A percentile compares a stretch with the other conserved stretches of the same genome.
phyloP scores from a whole-genome alignment of 1,139 yeast genomes.

The Candida frijolesensis region DNA sequence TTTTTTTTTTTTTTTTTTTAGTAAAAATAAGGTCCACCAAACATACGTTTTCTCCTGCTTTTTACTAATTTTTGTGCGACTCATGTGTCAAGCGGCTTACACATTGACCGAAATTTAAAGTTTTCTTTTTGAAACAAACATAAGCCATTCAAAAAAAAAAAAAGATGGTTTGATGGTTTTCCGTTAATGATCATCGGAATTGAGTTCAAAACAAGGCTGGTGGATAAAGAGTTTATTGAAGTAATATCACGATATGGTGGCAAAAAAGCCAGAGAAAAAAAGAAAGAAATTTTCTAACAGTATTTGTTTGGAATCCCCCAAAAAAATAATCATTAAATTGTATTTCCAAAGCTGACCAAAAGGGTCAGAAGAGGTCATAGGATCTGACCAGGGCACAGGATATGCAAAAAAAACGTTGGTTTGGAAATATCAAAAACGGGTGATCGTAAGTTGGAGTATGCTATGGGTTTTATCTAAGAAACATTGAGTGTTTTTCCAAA shows the following conservation, averaged over 20 bases:
- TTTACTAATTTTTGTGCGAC: neutral
- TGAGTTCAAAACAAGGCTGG: neutral
- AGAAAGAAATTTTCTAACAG: neutral
- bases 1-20: too few species aligned
- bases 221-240: neutral
- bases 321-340: too few species aligned
- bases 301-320: too few species aligned
- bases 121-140: neutral
- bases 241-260: neutral
- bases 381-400: too few species aligned
- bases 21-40: too few species aligned
- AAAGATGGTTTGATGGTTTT: neutral
- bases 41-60: too few species aligned
- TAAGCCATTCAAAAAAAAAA: neutral
- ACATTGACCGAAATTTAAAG: neutral
- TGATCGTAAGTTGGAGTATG: too few species aligned
- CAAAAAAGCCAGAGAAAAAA: neutral
- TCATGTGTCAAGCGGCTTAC: neutral
- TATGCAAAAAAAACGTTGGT: too few species aligned
- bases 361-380: too few species aligned
- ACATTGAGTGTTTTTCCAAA: neutral
- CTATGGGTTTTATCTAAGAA: neutral
- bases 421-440: too few species aligned
- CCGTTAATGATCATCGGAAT: neutral
- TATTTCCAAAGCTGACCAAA: too few species aligned